These are phyloP conservation scores for Penicillium pancosmium DNA, from an alignment of 495 filamentous ascomycete species.

Conservation along the genomic window DNA sequence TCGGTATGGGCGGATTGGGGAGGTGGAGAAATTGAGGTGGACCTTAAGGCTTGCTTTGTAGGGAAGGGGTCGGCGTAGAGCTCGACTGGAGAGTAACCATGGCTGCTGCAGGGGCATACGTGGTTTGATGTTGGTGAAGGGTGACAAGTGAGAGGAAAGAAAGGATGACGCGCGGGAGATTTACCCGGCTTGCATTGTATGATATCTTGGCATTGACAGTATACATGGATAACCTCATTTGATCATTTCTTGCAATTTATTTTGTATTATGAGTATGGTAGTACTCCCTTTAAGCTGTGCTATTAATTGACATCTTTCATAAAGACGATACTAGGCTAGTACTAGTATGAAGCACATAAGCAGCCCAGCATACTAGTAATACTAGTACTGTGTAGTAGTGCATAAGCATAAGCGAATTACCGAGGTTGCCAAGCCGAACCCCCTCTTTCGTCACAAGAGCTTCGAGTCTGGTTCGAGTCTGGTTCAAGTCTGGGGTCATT, in stretches of 20 bases:
- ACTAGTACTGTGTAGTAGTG: not conserved
- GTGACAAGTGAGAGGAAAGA: not conserved
- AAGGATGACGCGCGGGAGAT: no score
- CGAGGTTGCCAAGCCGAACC: conserved; percentile 16
- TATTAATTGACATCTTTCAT: no score
- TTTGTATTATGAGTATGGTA: no score
- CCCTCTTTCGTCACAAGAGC: not conserved
- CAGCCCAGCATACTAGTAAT: no score
- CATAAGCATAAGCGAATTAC: conserved; percentile 1
- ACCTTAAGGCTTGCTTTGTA: not conserved
- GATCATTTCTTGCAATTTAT: no score
- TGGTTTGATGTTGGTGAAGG: not conserved
- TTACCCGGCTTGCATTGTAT: no score
- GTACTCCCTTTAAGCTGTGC: no score
- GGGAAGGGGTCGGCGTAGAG: conserved; percentile 10
- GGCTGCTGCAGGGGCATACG: conserved; percentile 33
- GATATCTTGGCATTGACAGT: no score
- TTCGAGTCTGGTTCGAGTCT: no score
- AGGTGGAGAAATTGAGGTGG: conserved; percentile 22
- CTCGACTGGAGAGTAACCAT: conserved; percentile 23
- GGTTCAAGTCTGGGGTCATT: not conserved
- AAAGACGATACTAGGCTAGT: no score
- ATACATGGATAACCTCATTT: no score
- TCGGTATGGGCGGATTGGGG: conserved; percentile 22
- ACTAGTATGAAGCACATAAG: no score